Base-by-base conservation (phyloP, 331 rosid species). In the Prunus yedoensis region DNA sequence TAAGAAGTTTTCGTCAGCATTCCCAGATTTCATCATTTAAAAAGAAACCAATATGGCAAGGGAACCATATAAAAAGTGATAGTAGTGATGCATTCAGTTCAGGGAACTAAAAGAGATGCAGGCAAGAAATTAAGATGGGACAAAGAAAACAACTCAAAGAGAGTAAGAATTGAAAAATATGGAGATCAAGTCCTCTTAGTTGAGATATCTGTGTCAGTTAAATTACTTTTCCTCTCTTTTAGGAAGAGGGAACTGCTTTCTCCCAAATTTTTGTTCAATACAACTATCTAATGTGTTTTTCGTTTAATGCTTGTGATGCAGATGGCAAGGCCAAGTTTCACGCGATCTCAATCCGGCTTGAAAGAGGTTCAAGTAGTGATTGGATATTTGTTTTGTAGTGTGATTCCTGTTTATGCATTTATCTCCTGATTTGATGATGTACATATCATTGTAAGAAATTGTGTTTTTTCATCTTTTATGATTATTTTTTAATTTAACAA, bases 251-350 rank as follows among this genome's bases (percentile, higher is more conserved):
- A 56, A 58, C 27, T 25, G 23, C 6, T 10, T 43, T 41, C 38
- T 45, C 5, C 2, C 5, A 11, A 20, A 25, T 10, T 10, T 18
- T 47, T 21, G 49, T 23, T 46, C 23, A 17, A 59, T 18, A 10
- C 57, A 45, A 16, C 43, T 43, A 61, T 74, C 46, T 74, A 62
- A 60, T 74, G 59, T 5, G 6, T 38, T 38, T 58, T 5, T 20
- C 43, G 13, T 73, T 5, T n/a, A 49, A 28, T 47, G 32, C n/a
- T 81, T 84, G 81, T 87, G 80, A 54, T 67, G 82, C 96, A 95
- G 99, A 92, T 95, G 99, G 99, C 99, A 92, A 78, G 98, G 99
- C 68, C 98, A 87, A 88, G 89, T 80, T 71, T 91, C 94, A 17
- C 52, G 89, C 65, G 94, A 95, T 92, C 85, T 91, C 74, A 89